Evolutionary conservation across 1,284 basidiomycete genomes (phyloP), one percentile per base, ranked within the genome.

Genomic region (Cystobasidiaceae sp.): DNA sequence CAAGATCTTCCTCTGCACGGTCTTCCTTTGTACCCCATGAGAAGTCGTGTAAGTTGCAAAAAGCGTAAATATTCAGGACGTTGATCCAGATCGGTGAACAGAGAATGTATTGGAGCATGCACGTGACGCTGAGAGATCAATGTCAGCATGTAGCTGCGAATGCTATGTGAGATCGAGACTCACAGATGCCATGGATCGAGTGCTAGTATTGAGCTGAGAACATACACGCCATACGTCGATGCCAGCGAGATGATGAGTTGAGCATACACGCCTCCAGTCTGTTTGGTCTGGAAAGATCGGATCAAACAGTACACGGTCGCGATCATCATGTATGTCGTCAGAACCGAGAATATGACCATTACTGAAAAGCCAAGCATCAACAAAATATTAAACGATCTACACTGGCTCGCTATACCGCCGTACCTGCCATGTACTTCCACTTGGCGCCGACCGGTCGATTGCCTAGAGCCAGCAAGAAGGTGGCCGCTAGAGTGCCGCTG

Each of bases 401-500:
- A 21, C 15, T 11, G 25, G 30, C 19, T 37, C n/a, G 45, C 27
- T 1, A 32, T n/a, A 11, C 7, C n/a, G 4, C n/a, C 46, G 39
- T 48, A 61, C 58, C 58, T 2, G 58, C 52, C 21, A 71, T 50
- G 51, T 73, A 72, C 37, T 70, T 68, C 67, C 68, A 76, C 85
- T 70, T 74, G 90, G 68, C 65, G 84, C 90, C 87, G 77, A 86
- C 85, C 0, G 94, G 94, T 68, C 92, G 86, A 76, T 97, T 98
- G 4, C 96, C 94, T 89, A 98, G 93, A 0, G 91, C 89, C 76
- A 98, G 89, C 19, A 97, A 81, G 81, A 98, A 97, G 72, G 87
- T 89, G 0, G 89, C 86, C 17, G 93, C 82, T 17, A 97, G 82
- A 37, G 91, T 83, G 2, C 88, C 89, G 2, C 86, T 83, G 81